Evolutionary conservation across 371 early-diverging fungal genomes (phyloP).

Genomic region (Mucor plumbeus): DNA sequence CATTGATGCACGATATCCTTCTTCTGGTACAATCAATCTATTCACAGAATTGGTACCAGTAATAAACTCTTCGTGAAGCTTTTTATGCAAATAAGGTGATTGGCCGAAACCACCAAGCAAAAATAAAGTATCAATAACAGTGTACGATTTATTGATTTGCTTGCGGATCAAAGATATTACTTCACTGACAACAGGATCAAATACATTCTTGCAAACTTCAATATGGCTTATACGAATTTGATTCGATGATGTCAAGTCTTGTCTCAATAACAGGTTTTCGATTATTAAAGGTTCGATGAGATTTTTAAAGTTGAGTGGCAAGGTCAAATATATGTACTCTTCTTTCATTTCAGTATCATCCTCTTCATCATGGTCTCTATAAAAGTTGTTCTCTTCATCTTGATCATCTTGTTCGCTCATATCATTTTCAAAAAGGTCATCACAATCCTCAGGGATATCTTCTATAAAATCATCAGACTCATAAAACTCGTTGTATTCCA

Average conservation of each 20-base stretch:
- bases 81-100: slow-evolving; percentile 39
- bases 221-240: neutral
- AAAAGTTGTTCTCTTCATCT: neutral
- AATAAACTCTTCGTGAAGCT: slow-evolving; percentile 32
- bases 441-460: neutral
- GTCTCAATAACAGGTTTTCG: neutral
- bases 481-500: neutral
- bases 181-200: slow-evolving; percentile 43
- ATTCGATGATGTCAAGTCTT: neutral
- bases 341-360: neutral
- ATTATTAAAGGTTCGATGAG: neutral
- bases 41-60: neutral
- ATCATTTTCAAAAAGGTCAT: neutral
- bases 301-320: neutral
- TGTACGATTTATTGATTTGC: slow-evolving; percentile 31
- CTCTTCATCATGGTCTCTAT: neutral
- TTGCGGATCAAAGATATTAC: slow-evolving; percentile 38
- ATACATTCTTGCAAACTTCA: slow-evolving; percentile 33
- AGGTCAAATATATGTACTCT: neutral
- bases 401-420: neutral
- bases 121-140: slow-evolving; percentile 35
- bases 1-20: slow-evolving; percentile 11
- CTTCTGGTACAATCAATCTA: slow-evolving; percentile 11
- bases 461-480: neutral
- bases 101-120: slow-evolving; percentile 52